Evolutionary conservation across 1,284 basidiomycete genomes (phyloP), one percentile per base, ranked within the genome.

Genomic region (Marasmius fiardii): DNA sequence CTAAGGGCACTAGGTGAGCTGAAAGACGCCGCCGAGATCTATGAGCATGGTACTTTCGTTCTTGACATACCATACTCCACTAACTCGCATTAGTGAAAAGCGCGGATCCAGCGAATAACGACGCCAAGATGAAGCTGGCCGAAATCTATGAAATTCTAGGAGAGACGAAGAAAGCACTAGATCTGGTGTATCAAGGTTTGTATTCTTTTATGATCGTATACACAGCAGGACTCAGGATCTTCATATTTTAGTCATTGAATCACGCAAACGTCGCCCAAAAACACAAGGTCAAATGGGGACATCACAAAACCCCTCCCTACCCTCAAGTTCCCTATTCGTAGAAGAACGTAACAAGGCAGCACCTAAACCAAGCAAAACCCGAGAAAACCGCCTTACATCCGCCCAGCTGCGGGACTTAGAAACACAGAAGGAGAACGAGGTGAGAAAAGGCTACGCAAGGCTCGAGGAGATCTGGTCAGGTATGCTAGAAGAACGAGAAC

Each of bases 61-160:
- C 28, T 11, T 21, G 51, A 43, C 55, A 41, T 47, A 4, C 28
- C 5, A 31, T 58, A 43, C 33, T 28, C 21, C 12, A 2, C 48
- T 53, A 8, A 41, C 23, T 31, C 12, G 10, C 45, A 56, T 2
- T 61, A 92, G 94, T 97, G 16, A 78, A 90, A 18, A 74, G 81
- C 3, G 83, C 82, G 1, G 87, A 93, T 65, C 86, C 90, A 0
- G 78, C 80, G 2, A 83, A 93, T 61, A 83, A 86, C 60, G 90
- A 95, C 26, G 87, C 87, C 6, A 92, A 92, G 68, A 87, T 95
- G 81, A 88, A 90, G 61, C 79, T 98, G 0, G 95, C 95, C 0
- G 91, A 92, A 58, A 85, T 95, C 18, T 92, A 93, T 60, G 96
- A 98, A 68, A 83, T 87, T 18, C 71, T 90, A 60, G 86, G 89